Base-by-base conservation (phyloP, 2,329 filamentous ascomycete genomes). In the Sarocladiaceae sp. region DNA sequence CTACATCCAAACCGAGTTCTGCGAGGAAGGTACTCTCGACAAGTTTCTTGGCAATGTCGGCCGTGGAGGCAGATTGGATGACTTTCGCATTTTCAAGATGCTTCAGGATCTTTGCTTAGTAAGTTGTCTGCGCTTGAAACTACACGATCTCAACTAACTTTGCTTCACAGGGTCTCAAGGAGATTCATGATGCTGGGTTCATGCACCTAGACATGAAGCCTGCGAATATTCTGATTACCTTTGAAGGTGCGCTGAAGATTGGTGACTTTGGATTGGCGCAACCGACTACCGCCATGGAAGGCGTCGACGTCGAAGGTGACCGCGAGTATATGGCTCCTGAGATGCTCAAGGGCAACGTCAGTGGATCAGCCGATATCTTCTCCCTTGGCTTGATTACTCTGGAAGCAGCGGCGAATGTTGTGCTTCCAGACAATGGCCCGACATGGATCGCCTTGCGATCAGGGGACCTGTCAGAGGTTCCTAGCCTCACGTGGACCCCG, bases 1-100 rank as follows among this genome's bases (percentile, higher is more conserved):
- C 10, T 99, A 97, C 72, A 97, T 99, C 55, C 93, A 97, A 72
- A 97, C 93, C 0, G 94, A 99, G 64, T 97, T 86, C 65, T 99
- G 94, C 63, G 92, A 97, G 66, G 90, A 96, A 65, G 94, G 94
- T 15, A 96, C 90, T 55, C 74, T 99, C 39, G 88, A 95, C 65
- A 79, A 84, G 15, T 99, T 97, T 65, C 77, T 99, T 26, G 80
- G 83, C n/a, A 82, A 87, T 53, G 83, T 90, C 55, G 94, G 94
- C 22, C 79, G 86, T 55, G 90, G 88, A 65, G 92, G 90, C 44
- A 83, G 93, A 60, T 73, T 99, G 58, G 94, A 99, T 69, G 94
- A 97, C 67, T 99, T 99, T 71, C 83, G 94, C 56, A 97, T 97
- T 68, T 99, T 94, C 90, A 99, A 99, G 74, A 93, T 97, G 53